A percentile compares a stretch with the other conserved stretches of the same genome.
phyloP scores from a whole-genome alignment of 306 rosid genomes.

The Corylus americana region DNA sequence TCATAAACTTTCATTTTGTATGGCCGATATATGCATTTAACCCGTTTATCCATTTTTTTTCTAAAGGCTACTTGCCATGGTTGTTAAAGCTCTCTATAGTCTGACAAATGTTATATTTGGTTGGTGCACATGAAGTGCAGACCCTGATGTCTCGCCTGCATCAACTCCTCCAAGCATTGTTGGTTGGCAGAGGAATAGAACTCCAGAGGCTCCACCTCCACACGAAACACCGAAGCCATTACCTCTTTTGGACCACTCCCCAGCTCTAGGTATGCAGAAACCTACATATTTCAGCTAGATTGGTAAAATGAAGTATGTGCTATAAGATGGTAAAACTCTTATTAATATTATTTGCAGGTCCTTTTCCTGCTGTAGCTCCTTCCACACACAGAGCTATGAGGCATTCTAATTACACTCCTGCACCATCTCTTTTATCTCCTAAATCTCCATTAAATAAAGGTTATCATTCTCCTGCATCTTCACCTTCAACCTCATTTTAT shows the following conservation, averaged over 20 bases:
- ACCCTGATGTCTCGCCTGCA: constrained; percentile 56
- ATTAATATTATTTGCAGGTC: constrained; percentile 16
- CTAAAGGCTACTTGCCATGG: not conserved
- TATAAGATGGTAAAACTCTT: not conserved
- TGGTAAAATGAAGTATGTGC: constrained; percentile 3
- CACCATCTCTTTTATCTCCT: constrained; percentile 45
- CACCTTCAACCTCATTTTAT: constrained; percentile 47
- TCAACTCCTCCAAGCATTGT: constrained; percentile 45
- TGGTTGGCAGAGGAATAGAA: constrained; percentile 33
- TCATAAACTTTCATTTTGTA: not conserved
- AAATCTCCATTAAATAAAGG: constrained; percentile 42
- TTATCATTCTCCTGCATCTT: constrained; percentile 46
- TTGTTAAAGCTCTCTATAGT: not conserved
- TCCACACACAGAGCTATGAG: constrained; percentile 32
- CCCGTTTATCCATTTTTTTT: not conserved
- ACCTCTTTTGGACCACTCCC: constrained; percentile 41
- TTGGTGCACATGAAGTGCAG: constrained; percentile 45
- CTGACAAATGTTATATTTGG: constrained; percentile 8
- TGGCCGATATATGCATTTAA: not conserved
- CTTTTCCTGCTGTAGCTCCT: constrained; percentile 53
- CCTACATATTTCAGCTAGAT: constrained; percentile 26
- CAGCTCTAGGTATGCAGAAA: constrained; percentile 44
- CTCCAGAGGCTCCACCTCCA: constrained; percentile 50
- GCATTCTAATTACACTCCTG: constrained; percentile 44
- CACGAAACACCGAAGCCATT: constrained; percentile 41